Percentiles rank a stretch among this genome's conserved stretches.
phyloP scores from a whole-genome alignment of 495 filamentous ascomycete genomes.

The Lindgomyces ingoldianus region DNA sequence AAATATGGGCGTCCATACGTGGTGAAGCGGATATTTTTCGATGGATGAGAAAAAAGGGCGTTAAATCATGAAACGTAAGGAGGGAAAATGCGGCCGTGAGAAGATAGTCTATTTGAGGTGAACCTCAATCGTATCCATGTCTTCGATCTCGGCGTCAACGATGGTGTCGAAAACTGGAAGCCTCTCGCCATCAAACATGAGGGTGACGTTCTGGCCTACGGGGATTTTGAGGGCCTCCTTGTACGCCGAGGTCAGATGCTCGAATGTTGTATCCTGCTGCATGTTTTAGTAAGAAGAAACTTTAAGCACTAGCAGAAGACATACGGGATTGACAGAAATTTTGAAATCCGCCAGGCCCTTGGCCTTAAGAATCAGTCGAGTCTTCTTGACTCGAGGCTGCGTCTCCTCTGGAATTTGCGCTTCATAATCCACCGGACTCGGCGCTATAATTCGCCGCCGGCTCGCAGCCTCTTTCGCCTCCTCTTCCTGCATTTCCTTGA shows the following conservation, averaged over 20 bases:
- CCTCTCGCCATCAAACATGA: conserved; percentile 80
- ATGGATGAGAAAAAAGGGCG: no score
- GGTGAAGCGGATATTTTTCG: no score
- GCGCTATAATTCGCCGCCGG: conserved; percentile 44
- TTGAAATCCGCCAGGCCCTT: conserved; percentile 58
- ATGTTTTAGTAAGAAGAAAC: background rate
- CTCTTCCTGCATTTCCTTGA: conserved; percentile 36
- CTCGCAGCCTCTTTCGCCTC: conserved; percentile 48
- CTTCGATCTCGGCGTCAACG: conserved; percentile 70
- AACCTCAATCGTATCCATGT: conserved; percentile 60
- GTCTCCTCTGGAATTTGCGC: conserved; percentile 38
- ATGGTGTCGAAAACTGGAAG: conserved; percentile 64
- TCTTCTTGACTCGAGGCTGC: conserved; percentile 40
- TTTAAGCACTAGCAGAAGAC: conserved; percentile 17
- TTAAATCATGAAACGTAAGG: no score
- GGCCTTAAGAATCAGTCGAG: conserved; percentile 61
- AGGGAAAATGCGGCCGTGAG: no score
- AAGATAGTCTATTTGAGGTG: conserved; percentile 24
- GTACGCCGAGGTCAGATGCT: conserved; percentile 57
- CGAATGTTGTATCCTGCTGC: conserved; percentile 54
- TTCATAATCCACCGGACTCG: conserved; percentile 3
- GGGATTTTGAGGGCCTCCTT: conserved; percentile 50
- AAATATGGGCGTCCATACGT: no score
- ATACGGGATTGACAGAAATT: conserved; percentile 58
- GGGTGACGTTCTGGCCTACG: conserved; percentile 55